These are phyloP conservation scores for Hemileia vastatrix DNA, from an alignment of 1,284 basidiomycete genomes.

Conservation along the genomic window DNA sequence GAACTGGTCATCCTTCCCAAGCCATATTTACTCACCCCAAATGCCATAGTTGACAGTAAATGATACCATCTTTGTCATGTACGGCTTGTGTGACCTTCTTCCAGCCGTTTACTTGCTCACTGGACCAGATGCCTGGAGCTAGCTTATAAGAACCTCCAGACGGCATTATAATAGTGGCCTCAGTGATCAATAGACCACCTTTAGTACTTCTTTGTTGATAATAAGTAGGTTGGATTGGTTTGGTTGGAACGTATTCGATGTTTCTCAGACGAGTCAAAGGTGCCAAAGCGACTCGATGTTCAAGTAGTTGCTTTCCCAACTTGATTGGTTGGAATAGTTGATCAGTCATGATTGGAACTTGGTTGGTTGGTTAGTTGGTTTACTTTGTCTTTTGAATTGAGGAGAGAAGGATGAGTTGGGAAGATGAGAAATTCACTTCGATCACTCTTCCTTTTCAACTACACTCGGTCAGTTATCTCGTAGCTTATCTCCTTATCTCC, in stretches of 20 bases:
- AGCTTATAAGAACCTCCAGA: not conserved
- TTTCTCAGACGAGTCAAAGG: not conserved
- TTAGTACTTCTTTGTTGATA: not conserved
- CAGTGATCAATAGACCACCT: conserved; percentile 18
- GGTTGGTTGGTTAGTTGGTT: no score
- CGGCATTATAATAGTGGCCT: conserved; percentile 24
- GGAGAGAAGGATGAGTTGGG: not conserved
- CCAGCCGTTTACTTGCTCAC: conserved; percentile 47
- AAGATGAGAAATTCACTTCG: not conserved
- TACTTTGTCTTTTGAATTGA: not conserved
- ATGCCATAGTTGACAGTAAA: conserved; percentile 2
- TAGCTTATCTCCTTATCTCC: no score
- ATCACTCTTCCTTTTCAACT: no score
- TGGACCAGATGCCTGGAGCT: conserved; percentile 48
- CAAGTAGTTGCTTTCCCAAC: not conserved
- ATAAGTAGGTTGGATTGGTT: not conserved
- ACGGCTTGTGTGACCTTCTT: conserved; percentile 47
- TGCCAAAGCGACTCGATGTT: not conserved
- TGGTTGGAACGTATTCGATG: not conserved
- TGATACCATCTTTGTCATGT: conserved; percentile 32
- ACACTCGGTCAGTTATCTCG: no score
- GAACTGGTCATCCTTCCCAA: no score
- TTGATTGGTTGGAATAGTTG: conserved; percentile 2
- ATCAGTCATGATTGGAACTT: not conserved
- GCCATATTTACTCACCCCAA: not conserved